These are phyloP conservation scores for Ogataea zsoltii DNA, from an alignment of 805 yeast species.

Conservation along the genomic window DNA sequence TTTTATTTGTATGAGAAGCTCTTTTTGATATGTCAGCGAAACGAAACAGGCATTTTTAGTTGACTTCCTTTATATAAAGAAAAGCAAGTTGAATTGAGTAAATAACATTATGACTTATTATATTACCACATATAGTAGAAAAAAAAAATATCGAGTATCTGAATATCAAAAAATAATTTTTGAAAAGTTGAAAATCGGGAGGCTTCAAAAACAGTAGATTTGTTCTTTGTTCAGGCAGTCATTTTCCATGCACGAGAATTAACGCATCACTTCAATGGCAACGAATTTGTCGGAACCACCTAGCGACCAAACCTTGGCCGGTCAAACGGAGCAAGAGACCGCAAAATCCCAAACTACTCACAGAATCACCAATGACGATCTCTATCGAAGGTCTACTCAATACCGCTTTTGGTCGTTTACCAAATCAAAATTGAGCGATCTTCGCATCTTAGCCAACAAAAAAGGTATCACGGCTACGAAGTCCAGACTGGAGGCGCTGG, in stretches of 20 bases:
- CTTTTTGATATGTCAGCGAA: conserved; percentile 20
- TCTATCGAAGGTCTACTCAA: conserved; percentile 86
- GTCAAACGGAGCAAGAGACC: neutral
- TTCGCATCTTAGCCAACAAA: conserved; percentile 52
- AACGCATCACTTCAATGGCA: neutral
- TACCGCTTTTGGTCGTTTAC: conserved; percentile 85
- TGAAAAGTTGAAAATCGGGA: neutral
- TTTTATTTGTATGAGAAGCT: conserved; percentile 19
- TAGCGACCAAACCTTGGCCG: neutral
- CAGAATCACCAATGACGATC: conserved; percentile 73
- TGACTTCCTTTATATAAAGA: conserved; percentile 11
- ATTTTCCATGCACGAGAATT: no score
- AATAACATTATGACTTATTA: conserved; percentile 6
- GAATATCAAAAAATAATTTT: neutral
- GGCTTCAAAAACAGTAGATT: neutral
- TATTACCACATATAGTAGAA: neutral
- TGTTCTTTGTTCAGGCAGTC: neutral
- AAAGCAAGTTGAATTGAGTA: conserved; percentile 9
- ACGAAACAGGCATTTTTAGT: conserved; percentile 20
- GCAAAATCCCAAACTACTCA: conserved; percentile 14
- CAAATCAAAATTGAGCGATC: conserved; percentile 49
- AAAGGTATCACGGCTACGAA: conserved; percentile 48
- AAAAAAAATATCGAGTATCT: neutral
- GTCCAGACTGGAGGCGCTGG: conserved; percentile 23
- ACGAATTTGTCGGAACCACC: neutral